Conservation (phyloP, 768 basidiomycete genomes). For the Hysterangium stoloniferum region DNA sequence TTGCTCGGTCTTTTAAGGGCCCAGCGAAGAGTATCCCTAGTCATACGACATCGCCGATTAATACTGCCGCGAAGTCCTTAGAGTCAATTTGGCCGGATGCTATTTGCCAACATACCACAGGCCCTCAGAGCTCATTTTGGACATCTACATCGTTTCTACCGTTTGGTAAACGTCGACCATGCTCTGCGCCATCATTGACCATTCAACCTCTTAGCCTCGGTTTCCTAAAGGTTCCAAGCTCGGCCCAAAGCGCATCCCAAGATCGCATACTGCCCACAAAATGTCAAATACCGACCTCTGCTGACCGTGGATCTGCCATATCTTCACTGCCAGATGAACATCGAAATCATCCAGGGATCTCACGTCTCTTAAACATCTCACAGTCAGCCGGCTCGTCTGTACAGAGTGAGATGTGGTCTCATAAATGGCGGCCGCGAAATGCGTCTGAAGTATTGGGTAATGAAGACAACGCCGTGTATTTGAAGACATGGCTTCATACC, state of each 20-base stretch:
- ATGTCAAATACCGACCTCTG: neutral
- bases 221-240: neutral
- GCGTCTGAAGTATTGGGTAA: slow-evolving; percentile 79
- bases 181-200: neutral
- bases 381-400: slow-evolving; percentile 21
- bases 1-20: neutral
- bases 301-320: slow-evolving; percentile 19
- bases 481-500: slow-evolving; percentile 75
- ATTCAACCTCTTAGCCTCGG: neutral
- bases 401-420: slow-evolving; percentile 48
- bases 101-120: slow-evolving; percentile 54
- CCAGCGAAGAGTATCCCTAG: neutral
- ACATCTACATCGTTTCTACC: slow-evolving; percentile 5
- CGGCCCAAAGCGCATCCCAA: neutral
- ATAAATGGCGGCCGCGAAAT: slow-evolving; percentile 65
- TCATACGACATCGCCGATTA: neutral
- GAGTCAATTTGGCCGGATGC: slow-evolving; percentile 41
- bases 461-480: slow-evolving; percentile 55
- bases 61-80: neutral
- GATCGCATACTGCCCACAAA: neutral
- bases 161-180: neutral
- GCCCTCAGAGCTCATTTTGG: slow-evolving; percentile 38
- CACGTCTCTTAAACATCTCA: slow-evolving; percentile 26
- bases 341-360: slow-evolving; percentile 43
- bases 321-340: slow-evolving; percentile 1